A percentile compares a stretch with the other conserved stretches of the same genome.
Evolutionary conservation across 345 rosid genomes (phyloP).

Genomic region (Kernera saxatilis): DNA sequence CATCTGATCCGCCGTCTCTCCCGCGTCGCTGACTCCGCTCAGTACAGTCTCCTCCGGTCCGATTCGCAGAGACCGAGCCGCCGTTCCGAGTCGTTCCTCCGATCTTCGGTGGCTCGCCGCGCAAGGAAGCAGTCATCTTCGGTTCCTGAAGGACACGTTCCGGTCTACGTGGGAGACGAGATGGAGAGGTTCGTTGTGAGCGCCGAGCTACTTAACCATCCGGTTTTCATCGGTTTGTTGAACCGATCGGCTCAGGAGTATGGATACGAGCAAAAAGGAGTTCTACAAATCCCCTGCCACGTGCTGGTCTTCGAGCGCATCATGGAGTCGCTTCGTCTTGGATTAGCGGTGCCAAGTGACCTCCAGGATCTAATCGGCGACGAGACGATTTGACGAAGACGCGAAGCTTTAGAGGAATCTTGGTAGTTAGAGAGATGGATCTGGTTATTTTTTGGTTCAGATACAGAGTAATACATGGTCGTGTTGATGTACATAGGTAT

Average conservation of each 20-base stretch:
- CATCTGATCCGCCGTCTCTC: conserved; percentile 82
- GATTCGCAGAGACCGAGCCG: conserved; percentile 29
- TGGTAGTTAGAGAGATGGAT: conserved; percentile 21
- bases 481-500: conserved; percentile 24
- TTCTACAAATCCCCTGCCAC: conserved; percentile 81
- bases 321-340: conserved; percentile 80
- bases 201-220: conserved; percentile 88
- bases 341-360: conserved; percentile 46
- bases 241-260: conserved; percentile 88
- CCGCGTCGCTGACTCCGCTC: conserved; percentile 78
- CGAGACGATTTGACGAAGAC: background rate
- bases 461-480: conserved; percentile 16
- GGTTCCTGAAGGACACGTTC: conserved; percentile 81
- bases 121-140: conserved; percentile 6
- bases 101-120: conserved; percentile 29
- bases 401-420: background rate
- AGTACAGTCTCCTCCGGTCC: conserved; percentile 70
- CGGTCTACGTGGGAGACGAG: conserved; percentile 91
- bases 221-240: conserved; percentile 63
- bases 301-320: conserved; percentile 74
- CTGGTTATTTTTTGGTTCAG: conserved; percentile 13
- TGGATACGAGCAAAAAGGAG: conserved; percentile 94
- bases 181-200: conserved; percentile 83
- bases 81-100: conserved; percentile 17
- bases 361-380: conserved; percentile 39